phyloP scores from a whole-genome alignment of 2,329 filamentous ascomycete species.

The Penicillium decumbens region DNA sequence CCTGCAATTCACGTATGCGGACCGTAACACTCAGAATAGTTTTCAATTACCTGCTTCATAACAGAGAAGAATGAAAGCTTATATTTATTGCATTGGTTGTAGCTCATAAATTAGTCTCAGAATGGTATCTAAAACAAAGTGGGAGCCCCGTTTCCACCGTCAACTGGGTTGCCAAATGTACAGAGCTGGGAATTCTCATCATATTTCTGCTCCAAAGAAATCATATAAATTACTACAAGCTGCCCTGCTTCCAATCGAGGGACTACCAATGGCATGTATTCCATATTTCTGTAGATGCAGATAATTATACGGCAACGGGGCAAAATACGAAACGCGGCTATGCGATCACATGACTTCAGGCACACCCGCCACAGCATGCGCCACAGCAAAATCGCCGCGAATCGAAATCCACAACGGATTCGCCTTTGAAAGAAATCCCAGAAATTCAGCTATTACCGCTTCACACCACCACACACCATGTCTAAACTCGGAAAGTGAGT shows the following conservation, averaged over 20 bases:
- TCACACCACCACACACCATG: constrained; percentile 37
- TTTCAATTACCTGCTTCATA: too few relatives aligned
- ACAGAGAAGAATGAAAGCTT: too few relatives aligned
- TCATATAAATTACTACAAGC: neutral
- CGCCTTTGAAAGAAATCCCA: constrained; percentile 38
- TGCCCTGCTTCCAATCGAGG: too few relatives aligned
- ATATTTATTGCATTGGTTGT: too few relatives aligned
- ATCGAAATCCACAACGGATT: constrained; percentile 43
- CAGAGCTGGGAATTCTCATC: too few relatives aligned
- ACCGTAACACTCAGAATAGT: too few relatives aligned
- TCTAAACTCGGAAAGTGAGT: constrained; percentile 47
- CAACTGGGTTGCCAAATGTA: too few relatives aligned
- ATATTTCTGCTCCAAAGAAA: neutral
- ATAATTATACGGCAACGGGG: neutral
- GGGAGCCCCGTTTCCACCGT: too few relatives aligned
- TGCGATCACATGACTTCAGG: constrained; percentile 18
- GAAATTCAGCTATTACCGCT: constrained; percentile 36
- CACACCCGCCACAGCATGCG: constrained; percentile 32
- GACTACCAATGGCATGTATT: too few relatives aligned
- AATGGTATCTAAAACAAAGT: too few relatives aligned
- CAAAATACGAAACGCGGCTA: neutral
- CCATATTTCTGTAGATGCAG: neutral
- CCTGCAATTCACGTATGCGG: too few relatives aligned
- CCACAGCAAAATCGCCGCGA: constrained; percentile 32
- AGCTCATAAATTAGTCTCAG: too few relatives aligned